Conservation (phyloP, 1,139 yeast genomes). For the Nakaseomyces sp. region DNA sequence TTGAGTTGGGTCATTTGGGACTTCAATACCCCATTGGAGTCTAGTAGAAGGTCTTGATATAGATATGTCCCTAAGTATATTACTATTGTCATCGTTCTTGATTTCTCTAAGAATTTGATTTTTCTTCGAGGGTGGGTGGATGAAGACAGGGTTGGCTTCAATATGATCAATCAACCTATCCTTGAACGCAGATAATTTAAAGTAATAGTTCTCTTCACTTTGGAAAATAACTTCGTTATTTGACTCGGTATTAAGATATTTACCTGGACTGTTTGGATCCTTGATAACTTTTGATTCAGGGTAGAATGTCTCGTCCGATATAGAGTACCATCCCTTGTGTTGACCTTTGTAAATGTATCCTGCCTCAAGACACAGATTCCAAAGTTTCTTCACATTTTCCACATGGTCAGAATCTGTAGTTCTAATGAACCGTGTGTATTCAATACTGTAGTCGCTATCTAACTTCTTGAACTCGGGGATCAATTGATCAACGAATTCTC, state of each 20-base stretch:
- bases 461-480: conserved; percentile 55
- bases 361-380: conserved; percentile 51
- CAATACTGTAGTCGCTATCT: conserved; percentile 48
- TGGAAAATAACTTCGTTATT: conserved; percentile 67
- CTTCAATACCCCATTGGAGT: conserved; percentile 82
- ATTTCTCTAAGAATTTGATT: conserved; percentile 53
- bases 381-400: conserved; percentile 53
- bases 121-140: conserved; percentile 55
- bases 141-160: conserved; percentile 42
- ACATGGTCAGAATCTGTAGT: conserved; percentile 83
- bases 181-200: conserved; percentile 57
- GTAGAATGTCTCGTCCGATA: conserved; percentile 90
- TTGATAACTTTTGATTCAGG: conserved; percentile 69
- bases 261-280: conserved; percentile 17
- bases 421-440: conserved; percentile 72
- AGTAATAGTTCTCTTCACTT: conserved; percentile 80
- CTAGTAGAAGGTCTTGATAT: conserved; percentile 75
- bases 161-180: conserved; percentile 38
- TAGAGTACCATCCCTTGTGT: conserved; percentile 91
- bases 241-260: conserved; percentile 58
- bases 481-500: conserved; percentile 62
- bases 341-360: conserved; percentile 73
- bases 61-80: conserved; percentile 56
- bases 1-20: conserved; percentile 72
- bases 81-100: conserved; percentile 31